These are phyloP conservation scores for Candida tropicalis DNA, from an alignment of 1,139 yeast species.

Conservation along the genomic window DNA sequence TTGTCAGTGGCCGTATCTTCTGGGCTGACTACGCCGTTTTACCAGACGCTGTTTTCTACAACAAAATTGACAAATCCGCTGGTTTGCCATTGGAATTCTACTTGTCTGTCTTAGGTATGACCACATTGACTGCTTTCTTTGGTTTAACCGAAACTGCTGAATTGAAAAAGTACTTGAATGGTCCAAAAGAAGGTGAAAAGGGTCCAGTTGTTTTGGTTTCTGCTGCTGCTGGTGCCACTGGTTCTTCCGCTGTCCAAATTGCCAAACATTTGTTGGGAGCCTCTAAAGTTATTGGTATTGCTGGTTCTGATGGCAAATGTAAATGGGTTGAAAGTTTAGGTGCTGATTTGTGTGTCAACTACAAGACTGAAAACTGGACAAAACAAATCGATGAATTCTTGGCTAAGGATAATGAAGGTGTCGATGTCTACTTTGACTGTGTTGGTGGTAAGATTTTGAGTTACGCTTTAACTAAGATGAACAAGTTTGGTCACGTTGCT, in stretches of 20 bases:
- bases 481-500: conserved; percentile 46
- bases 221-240: conserved; percentile 75
- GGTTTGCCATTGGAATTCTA: conserved; percentile 29
- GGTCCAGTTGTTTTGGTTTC: conserved; percentile 51
- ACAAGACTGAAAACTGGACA: conserved; percentile 48
- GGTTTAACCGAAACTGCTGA: conserved; percentile 51
- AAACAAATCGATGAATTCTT: conserved; percentile 46
- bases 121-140: conserved; percentile 65
- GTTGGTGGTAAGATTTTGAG: conserved; percentile 68
- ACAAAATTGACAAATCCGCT: conserved; percentile 25
- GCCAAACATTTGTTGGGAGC: conserved; percentile 59
- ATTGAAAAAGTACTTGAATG: conserved; percentile 23
- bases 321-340: conserved; percentile 59
- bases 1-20: conserved; percentile 28
- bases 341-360: conserved; percentile 56
- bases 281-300: conserved; percentile 60
- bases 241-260: conserved; percentile 61
- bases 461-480: conserved; percentile 42
- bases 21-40: conserved; percentile 37
- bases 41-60: conserved; percentile 22
- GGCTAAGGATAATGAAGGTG: conserved; percentile 42
- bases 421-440: conserved; percentile 56
- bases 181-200: conserved; percentile 23
- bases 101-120: conserved; percentile 46
- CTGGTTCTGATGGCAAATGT: conserved; percentile 62